Base-by-base conservation (phyloP, 305 asterid genomes). In the Fraxinus floribunda region DNA sequence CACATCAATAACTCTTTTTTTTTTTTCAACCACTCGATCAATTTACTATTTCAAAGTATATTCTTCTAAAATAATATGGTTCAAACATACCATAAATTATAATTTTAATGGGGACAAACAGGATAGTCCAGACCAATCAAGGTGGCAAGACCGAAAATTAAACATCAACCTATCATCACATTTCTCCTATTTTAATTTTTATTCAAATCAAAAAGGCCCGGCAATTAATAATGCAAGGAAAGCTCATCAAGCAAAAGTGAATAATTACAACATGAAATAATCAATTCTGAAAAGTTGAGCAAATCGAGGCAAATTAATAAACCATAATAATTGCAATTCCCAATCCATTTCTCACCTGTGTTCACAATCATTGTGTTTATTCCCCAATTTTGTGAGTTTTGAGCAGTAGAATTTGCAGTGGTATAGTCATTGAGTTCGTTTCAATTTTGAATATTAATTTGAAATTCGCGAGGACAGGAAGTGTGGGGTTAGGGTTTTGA, bases 401-500 rank as follows among this genome's bases (percentile, higher is more conserved):
- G 0, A 70, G 76, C 76, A 13, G 75, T 68, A 70, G 39, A 29
- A 26, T 30, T 22, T 30, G 75, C 75, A 11, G 41, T 32, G 24
- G 24, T 34, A 32, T 32, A 71, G 3, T 64, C 72, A 10, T 64
- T 22, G 76, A 32, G 39, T 71, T 71, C 22, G n/a, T 71, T 4
- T 66, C 36, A 64, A 11, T 68, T 66, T 13, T 68, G 13, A 68
- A 68, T 15, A 9, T 46, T 11, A 13, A 46, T 26, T 7, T 7
- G 26, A 3, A 30, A 4, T 4, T 46, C 36, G 71, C 1, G 49
- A 77, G 80, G 44, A 26, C 49, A 30, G 24, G 80, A 5, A 20
- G 80, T n/a, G 72, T 9, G 87, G 85, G 83, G 80, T 70, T 80
- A 84, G 93, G 93, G 90, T 84, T 90, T 88, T 83, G 80, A 81